phyloP scores from a whole-genome alignment of 2,329 filamentous ascomycete genomes.

The Alternaria longipes region DNA sequence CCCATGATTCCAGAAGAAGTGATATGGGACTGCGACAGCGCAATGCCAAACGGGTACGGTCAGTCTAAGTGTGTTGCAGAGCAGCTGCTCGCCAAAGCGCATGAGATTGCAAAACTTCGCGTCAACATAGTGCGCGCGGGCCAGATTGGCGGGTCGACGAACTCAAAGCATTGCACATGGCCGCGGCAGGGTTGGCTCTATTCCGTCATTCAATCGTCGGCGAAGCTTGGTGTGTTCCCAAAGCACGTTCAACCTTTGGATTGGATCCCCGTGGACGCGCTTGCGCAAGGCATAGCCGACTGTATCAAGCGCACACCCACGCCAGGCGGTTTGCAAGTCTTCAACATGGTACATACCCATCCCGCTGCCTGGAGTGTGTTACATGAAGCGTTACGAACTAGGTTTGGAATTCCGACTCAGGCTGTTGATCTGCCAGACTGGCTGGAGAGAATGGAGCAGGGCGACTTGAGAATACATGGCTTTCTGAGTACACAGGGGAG shows the following conservation, averaged over 20 bases:
- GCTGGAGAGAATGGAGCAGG: conserved; percentile 14
- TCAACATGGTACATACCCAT: conserved; percentile 22
- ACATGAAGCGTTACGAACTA: conserved; percentile 1
- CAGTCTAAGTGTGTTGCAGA: conserved; percentile 44
- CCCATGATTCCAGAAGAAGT: conserved; percentile 24
- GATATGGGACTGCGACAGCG: conserved; percentile 32
- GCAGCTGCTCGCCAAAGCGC: conserved; percentile 14
- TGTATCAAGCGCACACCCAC: not conserved
- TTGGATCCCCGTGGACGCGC: conserved; percentile 26
- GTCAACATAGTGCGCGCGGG: conserved; percentile 22
- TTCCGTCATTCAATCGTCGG: conserved; percentile 14
- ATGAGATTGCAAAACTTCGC: conserved; percentile 13
- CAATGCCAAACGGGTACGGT: conserved; percentile 35
- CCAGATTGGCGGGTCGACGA: conserved; percentile 22
- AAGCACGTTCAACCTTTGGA: conserved; percentile 19
- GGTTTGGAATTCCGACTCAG: conserved; percentile 5
- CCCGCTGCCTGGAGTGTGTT: conserved; percentile 8
- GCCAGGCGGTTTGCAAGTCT: conserved; percentile 7
- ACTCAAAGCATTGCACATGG: conserved; percentile 1
- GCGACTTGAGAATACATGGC: conserved; percentile 9
- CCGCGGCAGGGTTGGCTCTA: conserved; percentile 23
- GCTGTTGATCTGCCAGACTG: conserved; percentile 12
- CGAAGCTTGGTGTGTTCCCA: conserved; percentile 7
- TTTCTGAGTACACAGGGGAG: conserved; percentile 14
- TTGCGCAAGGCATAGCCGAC: conserved; percentile 15